Percentiles rank a stretch among this genome's conserved stretches.
Conservation (phyloP, 2,329 filamentous ascomycete species). For the Teratosphaeriaceae sp. region DNA sequence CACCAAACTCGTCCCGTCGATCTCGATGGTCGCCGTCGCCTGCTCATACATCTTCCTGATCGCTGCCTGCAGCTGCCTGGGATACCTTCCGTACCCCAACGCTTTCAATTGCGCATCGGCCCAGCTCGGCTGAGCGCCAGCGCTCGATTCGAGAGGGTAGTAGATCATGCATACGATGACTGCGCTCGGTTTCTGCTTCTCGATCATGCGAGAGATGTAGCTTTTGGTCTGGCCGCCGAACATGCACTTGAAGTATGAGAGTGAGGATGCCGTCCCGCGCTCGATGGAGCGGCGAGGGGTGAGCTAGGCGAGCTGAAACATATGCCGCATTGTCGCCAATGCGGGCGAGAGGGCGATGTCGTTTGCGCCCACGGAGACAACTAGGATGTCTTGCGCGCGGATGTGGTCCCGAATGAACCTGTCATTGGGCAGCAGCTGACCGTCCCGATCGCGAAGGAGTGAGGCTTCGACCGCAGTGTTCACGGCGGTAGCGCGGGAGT, state of each 20-base stretch:
- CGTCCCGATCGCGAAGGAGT: conserved; percentile 7
- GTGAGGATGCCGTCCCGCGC: conserved; percentile 6
- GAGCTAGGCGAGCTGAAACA: conserved; percentile 8
- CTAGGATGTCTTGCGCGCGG: conserved; percentile 3
- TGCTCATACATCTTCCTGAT: conserved; percentile 11
- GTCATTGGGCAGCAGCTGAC: conserved; percentile 6
- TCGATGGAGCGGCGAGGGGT: conserved; percentile 6
- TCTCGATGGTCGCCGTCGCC: conserved; percentile 4
- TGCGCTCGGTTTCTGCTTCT: conserved; percentile 7
- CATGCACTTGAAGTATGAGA: conserved; percentile 8
- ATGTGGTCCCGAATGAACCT: conserved; percentile 10
- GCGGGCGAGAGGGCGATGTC: conserved; percentile 10
- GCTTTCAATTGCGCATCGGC: conserved; percentile 9
- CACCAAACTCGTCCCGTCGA: conserved; percentile 7
- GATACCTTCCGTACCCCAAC: conserved; percentile 6
- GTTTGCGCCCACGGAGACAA: conserved; percentile 10
- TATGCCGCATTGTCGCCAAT: conserved; percentile 5
- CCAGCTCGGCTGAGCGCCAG: conserved; percentile 7
- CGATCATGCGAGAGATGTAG: conserved; percentile 4
- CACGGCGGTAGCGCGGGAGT: conserved; percentile 3
- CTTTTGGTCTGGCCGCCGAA: conserved; percentile 6
- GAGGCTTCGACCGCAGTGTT: conserved; percentile 10
- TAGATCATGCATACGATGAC: conserved; percentile 10
- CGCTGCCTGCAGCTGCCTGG: conserved; percentile 8
- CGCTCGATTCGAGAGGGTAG: conserved; percentile 6